These are phyloP conservation scores for Hemerocallis citrina DNA, from an alignment of 106 monocot species.

Conservation along the genomic window DNA sequence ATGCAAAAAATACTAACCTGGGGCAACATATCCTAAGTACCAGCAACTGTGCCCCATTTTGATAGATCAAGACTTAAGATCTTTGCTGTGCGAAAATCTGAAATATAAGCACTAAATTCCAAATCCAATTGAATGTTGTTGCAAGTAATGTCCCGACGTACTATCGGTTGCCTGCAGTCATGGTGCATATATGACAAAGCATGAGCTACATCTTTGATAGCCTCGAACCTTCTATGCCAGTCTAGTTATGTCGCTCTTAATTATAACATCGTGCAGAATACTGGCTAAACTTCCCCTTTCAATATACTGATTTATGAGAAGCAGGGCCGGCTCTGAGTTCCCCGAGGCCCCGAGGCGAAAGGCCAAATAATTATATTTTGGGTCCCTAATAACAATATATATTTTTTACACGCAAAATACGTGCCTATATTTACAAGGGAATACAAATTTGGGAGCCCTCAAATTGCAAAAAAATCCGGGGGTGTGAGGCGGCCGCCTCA, in stretches of 20 bases:
- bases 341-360: no score
- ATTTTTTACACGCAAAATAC: no score
- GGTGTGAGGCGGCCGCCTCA: no score
- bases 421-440: no score
- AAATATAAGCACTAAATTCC: conserved; percentile 15
- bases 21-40: conserved; percentile 26
- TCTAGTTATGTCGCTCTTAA: background rate
- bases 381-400: no score
- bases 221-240: background rate
- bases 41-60: conserved; percentile 15
- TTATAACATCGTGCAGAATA: background rate
- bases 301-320: conserved; percentile 13
- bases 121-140: conserved; percentile 13
- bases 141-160: conserved; percentile 18
- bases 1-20: conserved; percentile 20
- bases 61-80: conserved; percentile 12
- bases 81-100: conserved; percentile 18
- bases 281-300: conserved; percentile 12
- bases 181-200: conserved; percentile 18
- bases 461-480: no score
- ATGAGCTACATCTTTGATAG: background rate
- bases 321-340: no score
- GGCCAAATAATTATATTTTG: no score
- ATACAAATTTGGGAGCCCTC: no score
- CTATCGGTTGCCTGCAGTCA: conserved; percentile 2